A percentile compares a stretch with the other conserved stretches of the same genome.
Conservation (phyloP, 208 protist genomes). For the Angomonas deanei region DNA sequence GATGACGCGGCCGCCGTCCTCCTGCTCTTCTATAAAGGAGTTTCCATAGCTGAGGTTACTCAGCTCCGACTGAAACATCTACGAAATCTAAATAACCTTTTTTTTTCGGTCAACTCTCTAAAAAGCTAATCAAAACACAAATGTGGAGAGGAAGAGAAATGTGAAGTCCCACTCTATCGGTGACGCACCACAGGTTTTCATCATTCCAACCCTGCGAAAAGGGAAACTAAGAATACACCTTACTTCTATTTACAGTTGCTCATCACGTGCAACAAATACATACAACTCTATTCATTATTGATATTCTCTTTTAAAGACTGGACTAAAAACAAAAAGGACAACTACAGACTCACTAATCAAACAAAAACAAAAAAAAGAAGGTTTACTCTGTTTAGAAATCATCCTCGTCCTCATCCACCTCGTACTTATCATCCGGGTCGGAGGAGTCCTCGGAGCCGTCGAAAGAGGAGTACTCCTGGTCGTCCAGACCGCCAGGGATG, state of each 20-base stretch:
- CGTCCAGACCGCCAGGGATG: conserved; percentile 22
- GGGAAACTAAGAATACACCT: no score
- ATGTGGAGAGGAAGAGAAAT: no score
- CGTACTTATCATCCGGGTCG: conserved; percentile 49
- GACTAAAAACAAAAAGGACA: conserved; percentile 1
- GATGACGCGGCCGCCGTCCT: conserved; percentile 13
- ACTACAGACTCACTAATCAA: neutral
- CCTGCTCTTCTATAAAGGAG: conserved; percentile 3
- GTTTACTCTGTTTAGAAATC: conserved; percentile 66
- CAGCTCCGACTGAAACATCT: neutral
- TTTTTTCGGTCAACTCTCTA: no score
- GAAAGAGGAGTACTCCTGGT: conserved; percentile 80
- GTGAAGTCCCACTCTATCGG: no score
- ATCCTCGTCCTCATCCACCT: conserved; percentile 78
- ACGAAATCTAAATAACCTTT: no score
- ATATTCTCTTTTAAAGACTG: neutral
- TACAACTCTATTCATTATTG: no score
- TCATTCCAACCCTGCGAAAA: no score
- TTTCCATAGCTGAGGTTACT: neutral
- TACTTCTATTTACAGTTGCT: neutral
- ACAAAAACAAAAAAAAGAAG: neutral
- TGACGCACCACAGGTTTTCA: no score
- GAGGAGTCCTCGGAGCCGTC: conserved; percentile 36
- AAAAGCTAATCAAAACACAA: no score
- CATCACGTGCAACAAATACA: neutral